A percentile compares a stretch with the other conserved stretches of the same genome.
Evolutionary conservation across 805 yeast species (phyloP).

Genomic region (Nakazawaea laoshanensis): DNA sequence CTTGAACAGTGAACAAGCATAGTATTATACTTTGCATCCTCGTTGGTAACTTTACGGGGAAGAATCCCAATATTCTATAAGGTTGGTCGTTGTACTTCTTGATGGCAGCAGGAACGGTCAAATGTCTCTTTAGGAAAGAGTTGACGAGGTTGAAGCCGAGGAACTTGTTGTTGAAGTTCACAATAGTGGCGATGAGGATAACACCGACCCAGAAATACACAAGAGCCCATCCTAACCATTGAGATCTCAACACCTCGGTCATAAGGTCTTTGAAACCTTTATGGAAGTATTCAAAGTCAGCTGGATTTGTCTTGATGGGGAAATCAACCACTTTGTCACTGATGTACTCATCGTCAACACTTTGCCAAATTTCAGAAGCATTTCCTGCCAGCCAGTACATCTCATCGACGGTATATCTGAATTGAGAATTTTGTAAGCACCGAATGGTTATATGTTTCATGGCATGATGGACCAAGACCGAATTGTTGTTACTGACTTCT

Average conservation of each 20-base stretch:
- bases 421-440: slow-evolving; percentile 25
- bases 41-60: slow-evolving; percentile 13
- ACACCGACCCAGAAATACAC: slow-evolving; percentile 31
- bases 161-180: slow-evolving; percentile 15
- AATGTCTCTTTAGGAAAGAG: slow-evolving; percentile 4
- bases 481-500: slow-evolving; percentile 21
- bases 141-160: slow-evolving; percentile 12
- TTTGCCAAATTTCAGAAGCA: slow-evolving; percentile 25
- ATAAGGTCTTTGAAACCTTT: slow-evolving; percentile 27
- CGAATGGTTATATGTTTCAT: slow-evolving; percentile 27
- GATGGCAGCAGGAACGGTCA: slow-evolving; percentile 6
- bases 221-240: slow-evolving; percentile 36
- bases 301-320: slow-evolving; percentile 21
- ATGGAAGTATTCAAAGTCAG: slow-evolving; percentile 24
- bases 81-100: slow-evolving; percentile 5
- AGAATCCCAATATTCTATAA: background rate
- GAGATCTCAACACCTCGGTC: slow-evolving; percentile 27
- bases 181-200: slow-evolving; percentile 21
- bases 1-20: slow-evolving; percentile 20
- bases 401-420: slow-evolving; percentile 24
- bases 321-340: slow-evolving; percentile 21
- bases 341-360: no score
- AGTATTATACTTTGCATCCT: slow-evolving; percentile 19
- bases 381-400: slow-evolving; percentile 24
- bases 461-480: slow-evolving; percentile 26